These are phyloP conservation scores for Volvox africanus DNA, from an alignment of 139 green algal species.

Conservation along the genomic window DNA sequence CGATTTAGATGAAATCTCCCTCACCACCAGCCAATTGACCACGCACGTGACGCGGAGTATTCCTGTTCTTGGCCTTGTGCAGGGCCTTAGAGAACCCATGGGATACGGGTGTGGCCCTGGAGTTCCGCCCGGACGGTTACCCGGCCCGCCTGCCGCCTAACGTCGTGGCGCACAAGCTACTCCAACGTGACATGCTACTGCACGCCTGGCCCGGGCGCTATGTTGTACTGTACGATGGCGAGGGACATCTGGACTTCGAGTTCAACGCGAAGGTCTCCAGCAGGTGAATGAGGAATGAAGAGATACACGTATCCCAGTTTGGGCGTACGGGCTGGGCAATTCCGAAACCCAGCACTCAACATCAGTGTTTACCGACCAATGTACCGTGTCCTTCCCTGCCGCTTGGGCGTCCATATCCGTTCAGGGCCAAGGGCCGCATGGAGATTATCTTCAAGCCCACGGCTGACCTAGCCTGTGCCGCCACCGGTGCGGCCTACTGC, in stretches of 20 bases:
- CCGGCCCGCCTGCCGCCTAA: conserved; percentile 45
- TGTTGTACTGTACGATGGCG: conserved; percentile 53
- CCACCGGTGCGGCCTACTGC: conserved; percentile 35
- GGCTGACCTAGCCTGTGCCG: conserved; percentile 46
- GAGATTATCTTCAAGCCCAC: conserved; percentile 47
- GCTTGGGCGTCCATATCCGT: too few species aligned
- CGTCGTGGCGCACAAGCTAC: conserved; percentile 54
- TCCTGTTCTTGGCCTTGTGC: background rate
- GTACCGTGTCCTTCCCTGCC: too few species aligned
- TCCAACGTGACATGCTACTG: conserved; percentile 48
- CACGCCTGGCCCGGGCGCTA: conserved; percentile 52
- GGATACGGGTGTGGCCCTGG: conserved; percentile 38
- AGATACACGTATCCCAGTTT: too few species aligned
- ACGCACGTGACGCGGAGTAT: too few species aligned
- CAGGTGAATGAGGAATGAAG: conserved; percentile 3
- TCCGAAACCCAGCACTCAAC: too few species aligned
- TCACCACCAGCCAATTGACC: too few species aligned
- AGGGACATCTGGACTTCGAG: conserved; percentile 39
- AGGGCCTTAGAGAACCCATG: conserved; percentile 29
- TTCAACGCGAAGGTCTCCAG: conserved; percentile 51
- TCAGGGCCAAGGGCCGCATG: conserved; percentile 31
- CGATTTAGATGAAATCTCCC: too few species aligned
- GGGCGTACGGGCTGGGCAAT: too few species aligned
- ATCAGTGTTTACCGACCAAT: too few species aligned
- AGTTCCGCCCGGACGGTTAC: conserved; percentile 50